These are phyloP conservation scores for Penicillium herquei DNA, from an alignment of 495 filamentous ascomycete genomes.

Conservation along the genomic window DNA sequence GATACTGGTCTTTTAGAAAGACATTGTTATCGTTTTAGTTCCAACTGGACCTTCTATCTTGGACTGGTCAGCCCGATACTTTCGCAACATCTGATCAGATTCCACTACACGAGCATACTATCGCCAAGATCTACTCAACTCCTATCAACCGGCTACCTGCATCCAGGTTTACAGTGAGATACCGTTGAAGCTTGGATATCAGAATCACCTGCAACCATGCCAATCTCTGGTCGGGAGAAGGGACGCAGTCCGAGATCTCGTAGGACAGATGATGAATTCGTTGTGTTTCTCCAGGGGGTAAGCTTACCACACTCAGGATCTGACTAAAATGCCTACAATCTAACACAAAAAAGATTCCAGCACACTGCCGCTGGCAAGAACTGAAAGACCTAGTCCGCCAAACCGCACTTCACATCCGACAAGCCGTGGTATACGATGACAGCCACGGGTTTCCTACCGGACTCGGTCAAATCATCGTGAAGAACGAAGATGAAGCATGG, in stretches of 20 bases:
- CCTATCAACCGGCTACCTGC: not conserved
- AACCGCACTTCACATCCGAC: conserved; percentile 46
- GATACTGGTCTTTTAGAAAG: not conserved
- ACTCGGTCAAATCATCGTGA: conserved; percentile 48
- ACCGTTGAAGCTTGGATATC: no score
- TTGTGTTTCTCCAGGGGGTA: conserved; percentile 48
- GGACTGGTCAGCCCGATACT: conserved; percentile 17
- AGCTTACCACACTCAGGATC: not conserved
- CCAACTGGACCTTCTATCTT: conserved; percentile 3
- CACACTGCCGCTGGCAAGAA: conserved; percentile 51
- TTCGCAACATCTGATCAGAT: conserved; percentile 18
- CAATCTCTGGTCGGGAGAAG: conserved; percentile 33
- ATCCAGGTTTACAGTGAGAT: not conserved
- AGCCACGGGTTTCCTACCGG: conserved; percentile 46
- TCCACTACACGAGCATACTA: not conserved
- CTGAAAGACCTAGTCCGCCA: conserved; percentile 48
- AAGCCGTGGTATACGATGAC: conserved; percentile 50
- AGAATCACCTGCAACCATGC: conserved; percentile 22
- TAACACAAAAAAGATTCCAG: conserved; percentile 33
- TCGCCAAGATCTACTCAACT: not conserved
- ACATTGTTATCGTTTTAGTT: conserved; percentile 10
- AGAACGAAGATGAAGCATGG: conserved; percentile 50
- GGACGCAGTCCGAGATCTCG: conserved; percentile 28
- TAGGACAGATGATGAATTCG: conserved; percentile 45
- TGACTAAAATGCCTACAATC: no score